Evolutionary conservation across 1,284 basidiomycete species (phyloP).

Genomic region (Rhodotorula sp.): DNA sequence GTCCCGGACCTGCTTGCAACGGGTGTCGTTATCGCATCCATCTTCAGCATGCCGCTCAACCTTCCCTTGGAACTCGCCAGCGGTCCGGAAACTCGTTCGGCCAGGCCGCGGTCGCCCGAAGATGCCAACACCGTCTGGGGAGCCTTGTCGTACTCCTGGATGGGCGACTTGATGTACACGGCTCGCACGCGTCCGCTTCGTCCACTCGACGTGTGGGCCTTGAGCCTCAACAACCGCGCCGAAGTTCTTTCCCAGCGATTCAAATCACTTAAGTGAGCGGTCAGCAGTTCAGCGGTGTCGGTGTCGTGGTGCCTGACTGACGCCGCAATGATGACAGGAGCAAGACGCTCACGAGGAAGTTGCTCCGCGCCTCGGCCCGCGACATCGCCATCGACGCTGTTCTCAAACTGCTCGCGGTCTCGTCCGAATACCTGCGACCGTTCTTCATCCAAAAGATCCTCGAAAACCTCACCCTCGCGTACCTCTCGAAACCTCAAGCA

Average conservation of each 20-base stretch:
- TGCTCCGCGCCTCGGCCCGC: constrained; percentile 67
- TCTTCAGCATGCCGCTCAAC: constrained; percentile 61
- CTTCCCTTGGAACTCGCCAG: constrained; percentile 57
- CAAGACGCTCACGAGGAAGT: constrained; percentile 60
- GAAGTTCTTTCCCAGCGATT: constrained; percentile 32
- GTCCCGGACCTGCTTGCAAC: constrained; percentile 54
- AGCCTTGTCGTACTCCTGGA: constrained; percentile 75
- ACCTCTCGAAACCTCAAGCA: not conserved
- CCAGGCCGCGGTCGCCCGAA: constrained; percentile 59
- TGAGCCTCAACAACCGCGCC: constrained; percentile 63
- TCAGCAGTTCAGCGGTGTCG: constrained; percentile 30
- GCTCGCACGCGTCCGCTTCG: constrained; percentile 13
- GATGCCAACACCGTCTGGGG: constrained; percentile 70
- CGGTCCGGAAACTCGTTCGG: constrained; percentile 53
- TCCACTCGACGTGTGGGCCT: constrained; percentile 61
- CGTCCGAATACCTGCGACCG: constrained; percentile 30
- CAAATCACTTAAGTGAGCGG: constrained; percentile 34
- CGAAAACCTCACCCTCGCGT: constrained; percentile 26
- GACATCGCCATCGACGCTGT: constrained; percentile 75
- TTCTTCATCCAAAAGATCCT: constrained; percentile 37
- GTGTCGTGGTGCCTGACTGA: constrained; percentile 59
- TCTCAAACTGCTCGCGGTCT: constrained; percentile 55
- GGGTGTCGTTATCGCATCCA: constrained; percentile 52
- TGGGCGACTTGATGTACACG: constrained; percentile 62
- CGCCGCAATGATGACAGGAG: constrained; percentile 41